Conservation (phyloP, 805 yeast species). For the Huiozyma sinensis region DNA sequence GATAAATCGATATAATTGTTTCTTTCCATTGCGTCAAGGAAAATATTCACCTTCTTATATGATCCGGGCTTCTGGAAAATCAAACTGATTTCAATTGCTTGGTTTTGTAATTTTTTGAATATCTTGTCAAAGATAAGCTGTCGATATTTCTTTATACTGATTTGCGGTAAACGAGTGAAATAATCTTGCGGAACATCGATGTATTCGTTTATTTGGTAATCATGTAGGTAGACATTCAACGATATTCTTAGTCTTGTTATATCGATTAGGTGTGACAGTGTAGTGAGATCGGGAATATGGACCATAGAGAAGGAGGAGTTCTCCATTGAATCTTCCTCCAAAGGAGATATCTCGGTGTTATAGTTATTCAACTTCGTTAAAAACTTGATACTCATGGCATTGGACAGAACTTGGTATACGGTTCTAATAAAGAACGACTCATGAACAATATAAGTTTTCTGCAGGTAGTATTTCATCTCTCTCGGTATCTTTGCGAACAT, state of each 20-base stretch:
- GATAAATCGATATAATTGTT: conserved; percentile 50
- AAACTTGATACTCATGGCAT: conserved; percentile 44
- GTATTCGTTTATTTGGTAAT: conserved; percentile 40
- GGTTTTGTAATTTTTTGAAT: conserved; percentile 36
- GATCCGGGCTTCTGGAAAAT: conserved; percentile 51
- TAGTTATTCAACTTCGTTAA: conserved; percentile 11
- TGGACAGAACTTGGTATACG: conserved; percentile 57
- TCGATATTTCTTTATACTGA: conserved; percentile 29
- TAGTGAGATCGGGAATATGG: conserved; percentile 41
- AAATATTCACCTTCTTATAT: conserved; percentile 33
- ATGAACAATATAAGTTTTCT: conserved; percentile 69
- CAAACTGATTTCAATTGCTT: conserved; percentile 35
- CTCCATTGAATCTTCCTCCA: conserved; percentile 6
- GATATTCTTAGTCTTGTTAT: conserved; percentile 69
- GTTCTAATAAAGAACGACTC: conserved; percentile 85
- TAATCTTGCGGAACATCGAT: conserved; percentile 38
- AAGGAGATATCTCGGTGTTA: conserved; percentile 6
- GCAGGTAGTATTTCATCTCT: conserved; percentile 41
- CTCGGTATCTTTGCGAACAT: conserved; percentile 50
- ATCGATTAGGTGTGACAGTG: conserved; percentile 52
- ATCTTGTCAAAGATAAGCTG: conserved; percentile 38
- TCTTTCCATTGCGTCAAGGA: conserved; percentile 40
- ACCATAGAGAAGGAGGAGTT: conserved; percentile 16
- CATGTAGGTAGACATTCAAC: conserved; percentile 61
- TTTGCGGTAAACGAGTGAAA: conserved; percentile 18